Evolutionary conservation across 495 filamentous ascomycete genomes (phyloP).

Genomic region (Daldinia decipiens): DNA sequence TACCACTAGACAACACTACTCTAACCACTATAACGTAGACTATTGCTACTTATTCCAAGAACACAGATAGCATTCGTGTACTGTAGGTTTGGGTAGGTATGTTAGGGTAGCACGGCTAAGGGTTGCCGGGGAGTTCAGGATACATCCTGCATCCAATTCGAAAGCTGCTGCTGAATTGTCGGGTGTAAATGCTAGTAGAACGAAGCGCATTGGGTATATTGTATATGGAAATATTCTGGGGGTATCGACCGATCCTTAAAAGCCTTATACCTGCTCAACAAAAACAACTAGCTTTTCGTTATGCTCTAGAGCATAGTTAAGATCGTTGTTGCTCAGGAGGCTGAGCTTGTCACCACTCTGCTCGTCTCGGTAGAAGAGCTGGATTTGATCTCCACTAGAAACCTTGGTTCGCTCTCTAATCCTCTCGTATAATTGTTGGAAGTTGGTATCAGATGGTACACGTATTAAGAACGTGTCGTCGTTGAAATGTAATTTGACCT

Average conservation of each 20-base stretch:
- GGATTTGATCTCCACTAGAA: conserved; percentile 68
- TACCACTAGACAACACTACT: conserved; percentile 16
- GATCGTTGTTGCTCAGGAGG: conserved; percentile 79
- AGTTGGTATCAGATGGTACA: conserved; percentile 81
- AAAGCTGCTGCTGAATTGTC: conserved; percentile 23
- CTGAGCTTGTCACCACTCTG: conserved; percentile 75
- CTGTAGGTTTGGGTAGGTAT: conserved; percentile 7
- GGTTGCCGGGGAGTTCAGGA: background rate
- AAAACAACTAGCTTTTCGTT: conserved; percentile 89
- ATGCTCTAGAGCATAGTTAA: conserved; percentile 79
- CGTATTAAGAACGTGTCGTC: conserved; percentile 92
- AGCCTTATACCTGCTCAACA: conserved; percentile 63
- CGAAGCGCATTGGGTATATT: conserved; percentile 45
- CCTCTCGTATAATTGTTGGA: conserved; percentile 82
- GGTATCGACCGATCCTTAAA: conserved; percentile 21
- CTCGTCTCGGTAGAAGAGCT: conserved; percentile 89
- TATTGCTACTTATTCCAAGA: conserved; percentile 11
- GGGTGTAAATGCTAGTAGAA: conserved; percentile 44
- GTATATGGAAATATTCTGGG: conserved; percentile 39
- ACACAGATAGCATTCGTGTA: conserved; percentile 13
- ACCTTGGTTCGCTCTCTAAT: conserved; percentile 81
- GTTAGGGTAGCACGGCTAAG: background rate
- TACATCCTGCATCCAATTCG: conserved; percentile 16
- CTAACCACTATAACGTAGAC: conserved; percentile 13
- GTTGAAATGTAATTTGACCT: conserved; percentile 93